Evolutionary conservation across 1,139 yeast genomes (phyloP).

Genomic region (Hansenula lynferdii): DNA sequence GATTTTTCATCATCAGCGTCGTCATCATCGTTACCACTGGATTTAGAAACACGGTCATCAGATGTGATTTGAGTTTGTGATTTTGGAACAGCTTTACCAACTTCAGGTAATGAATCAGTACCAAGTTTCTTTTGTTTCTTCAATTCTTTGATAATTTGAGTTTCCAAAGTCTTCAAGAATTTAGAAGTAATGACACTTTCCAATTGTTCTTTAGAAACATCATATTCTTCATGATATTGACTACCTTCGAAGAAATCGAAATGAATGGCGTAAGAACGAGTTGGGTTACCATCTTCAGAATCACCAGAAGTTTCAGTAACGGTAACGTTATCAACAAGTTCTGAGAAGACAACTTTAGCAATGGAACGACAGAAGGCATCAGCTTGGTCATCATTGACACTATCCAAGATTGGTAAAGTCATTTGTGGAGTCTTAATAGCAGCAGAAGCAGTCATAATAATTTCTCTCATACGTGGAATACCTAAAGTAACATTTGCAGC

Average conservation of each 20-base stretch:
- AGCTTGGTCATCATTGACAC: constrained; percentile 81
- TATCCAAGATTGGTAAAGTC: constrained; percentile 80
- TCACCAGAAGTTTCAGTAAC: constrained; percentile 87
- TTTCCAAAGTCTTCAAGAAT: constrained; percentile 69
- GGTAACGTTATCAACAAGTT: constrained; percentile 77
- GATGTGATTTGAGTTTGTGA: constrained; percentile 41
- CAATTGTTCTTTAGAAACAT: constrained; percentile 73
- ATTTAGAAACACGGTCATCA: constrained; percentile 30
- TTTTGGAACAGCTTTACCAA: constrained; percentile 72
- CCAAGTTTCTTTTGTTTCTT: constrained; percentile 65
- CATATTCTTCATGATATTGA: constrained; percentile 87
- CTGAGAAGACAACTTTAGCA: constrained; percentile 80
- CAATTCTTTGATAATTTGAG: constrained; percentile 72
- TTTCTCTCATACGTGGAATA: constrained; percentile 99
- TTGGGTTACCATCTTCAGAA: constrained; percentile 42
- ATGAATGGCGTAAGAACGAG: constrained; percentile 72
- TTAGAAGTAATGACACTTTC: constrained; percentile 60
- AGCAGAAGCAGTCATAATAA: constrained; percentile 97
- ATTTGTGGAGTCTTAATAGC: constrained; percentile 96
- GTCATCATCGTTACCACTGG: constrained; percentile 42
- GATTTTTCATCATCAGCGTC: constrained; percentile 69
- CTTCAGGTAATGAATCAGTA: constrained; percentile 47
- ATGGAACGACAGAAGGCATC: constrained; percentile 91
- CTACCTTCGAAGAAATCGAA: constrained; percentile 69
- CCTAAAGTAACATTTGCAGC: constrained; percentile 99